Evolutionary conservation across 306 rosid genomes (phyloP), one percentile per base, ranked within the genome.

Genomic region (Castanea sativa): DNA sequence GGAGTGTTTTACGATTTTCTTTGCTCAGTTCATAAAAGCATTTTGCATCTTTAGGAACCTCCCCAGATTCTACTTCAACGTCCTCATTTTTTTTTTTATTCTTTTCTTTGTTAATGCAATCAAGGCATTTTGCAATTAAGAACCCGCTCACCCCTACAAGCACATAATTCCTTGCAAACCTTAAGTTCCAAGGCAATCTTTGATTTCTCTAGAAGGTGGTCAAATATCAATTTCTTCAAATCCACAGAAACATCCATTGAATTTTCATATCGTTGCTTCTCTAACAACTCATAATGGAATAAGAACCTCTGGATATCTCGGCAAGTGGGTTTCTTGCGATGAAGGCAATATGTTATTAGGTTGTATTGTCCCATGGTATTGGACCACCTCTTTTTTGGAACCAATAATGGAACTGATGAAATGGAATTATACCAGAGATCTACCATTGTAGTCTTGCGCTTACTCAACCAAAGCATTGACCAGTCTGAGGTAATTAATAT

Each of bases 401-500:
- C 30, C 1, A 14, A 20, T 9, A 33, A 5, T 14, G 19, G 6
- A 20, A 2, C 2, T 5, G 15, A 6, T 2, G 23, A 78, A 13
- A 60, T 20, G 52, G 23, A 9, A 61, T 23, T 15, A 25, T 61
- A 5, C 18, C 11, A 65, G 73, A 69, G 21, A 35, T 18, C 6
- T 6, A 1, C 8, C 15, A 16, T 10, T 1, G 21, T 11, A 2
- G 1, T 63, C 43, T 41, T 61, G 32, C 25, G 41, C 81, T 58
- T 67, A 14, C 35, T 30, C 8, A 83, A 41, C 80, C 80, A 61
- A 0, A 73, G 53, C 14, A 3, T 20, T 1, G 75, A n/a, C 84
- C 84, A 65, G n/a, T 85, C 85, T 1, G 85, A 85, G n/a, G 1
- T 16, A 13, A 83, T 16, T 2, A 83, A 13, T 13, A 60, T 12